A percentile compares a stretch with the other conserved stretches of the same genome.
Evolutionary conservation across 163 green algal species (phyloP).

Genomic region (Scenedesmus sp.): DNA sequence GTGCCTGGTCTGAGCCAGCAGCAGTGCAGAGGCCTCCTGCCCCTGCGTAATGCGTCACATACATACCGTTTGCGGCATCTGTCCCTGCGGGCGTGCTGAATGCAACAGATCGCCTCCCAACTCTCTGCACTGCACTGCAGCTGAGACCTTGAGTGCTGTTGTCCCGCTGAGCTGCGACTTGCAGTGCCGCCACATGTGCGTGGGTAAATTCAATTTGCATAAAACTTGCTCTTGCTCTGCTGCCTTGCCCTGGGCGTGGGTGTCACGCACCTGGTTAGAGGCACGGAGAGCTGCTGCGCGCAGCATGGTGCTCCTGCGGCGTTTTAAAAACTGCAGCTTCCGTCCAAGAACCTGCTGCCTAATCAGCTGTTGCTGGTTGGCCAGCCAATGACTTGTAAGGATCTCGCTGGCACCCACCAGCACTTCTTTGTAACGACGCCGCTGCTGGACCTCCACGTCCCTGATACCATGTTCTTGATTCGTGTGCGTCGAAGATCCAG

Average conservation of each 20-base stretch:
- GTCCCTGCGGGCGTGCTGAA: background rate
- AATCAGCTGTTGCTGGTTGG: background rate
- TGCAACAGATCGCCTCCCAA: background rate
- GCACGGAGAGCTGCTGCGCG: conserved; percentile 37
- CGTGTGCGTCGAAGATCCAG: background rate
- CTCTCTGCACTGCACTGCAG: background rate
- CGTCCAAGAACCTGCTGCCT: background rate
- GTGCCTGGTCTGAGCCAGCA: conserved; percentile 48
- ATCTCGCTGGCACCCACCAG: conserved; percentile 7
- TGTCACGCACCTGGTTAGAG: conserved; percentile 32
- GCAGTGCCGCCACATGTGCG: background rate
- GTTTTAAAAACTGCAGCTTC: background rate
- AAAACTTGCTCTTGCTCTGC: too few species aligned
- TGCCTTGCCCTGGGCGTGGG: background rate
- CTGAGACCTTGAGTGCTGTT: background rate
- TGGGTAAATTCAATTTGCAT: too few species aligned
- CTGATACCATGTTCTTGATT: background rate
- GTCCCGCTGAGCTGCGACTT: background rate
- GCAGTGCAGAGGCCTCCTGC: conserved; percentile 30
- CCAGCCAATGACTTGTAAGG: background rate
- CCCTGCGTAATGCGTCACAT: background rate
- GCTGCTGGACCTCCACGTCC: background rate
- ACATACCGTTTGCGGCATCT: background rate
- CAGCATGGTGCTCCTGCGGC: conserved; percentile 34
- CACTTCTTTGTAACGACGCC: background rate